Percentiles rank a stretch among this genome's conserved stretches.
These are phyloP conservation scores for Xylariaceae sp. DNA, from an alignment of 2,329 filamentous ascomycete genomes.

Conservation along the genomic window DNA sequence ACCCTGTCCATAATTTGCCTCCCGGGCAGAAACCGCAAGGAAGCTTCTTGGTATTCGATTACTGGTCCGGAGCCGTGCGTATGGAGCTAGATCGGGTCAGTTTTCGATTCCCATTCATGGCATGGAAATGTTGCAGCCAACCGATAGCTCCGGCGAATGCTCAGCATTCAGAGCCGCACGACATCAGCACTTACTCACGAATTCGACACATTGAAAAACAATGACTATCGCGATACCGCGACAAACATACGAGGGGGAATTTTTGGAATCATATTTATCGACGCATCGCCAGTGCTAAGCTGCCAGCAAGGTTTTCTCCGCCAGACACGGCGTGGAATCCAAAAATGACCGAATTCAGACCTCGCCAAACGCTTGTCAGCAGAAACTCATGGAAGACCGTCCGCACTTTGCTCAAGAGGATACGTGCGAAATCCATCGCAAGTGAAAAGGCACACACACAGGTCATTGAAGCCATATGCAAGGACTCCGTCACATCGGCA, in stretches of 20 bases:
- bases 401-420: conserved; percentile 15
- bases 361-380: conserved; percentile 1
- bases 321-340: no score
- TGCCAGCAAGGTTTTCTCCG: no score
- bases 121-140: background rate
- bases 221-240: no score
- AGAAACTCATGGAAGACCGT: conserved; percentile 21
- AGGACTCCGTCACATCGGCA: conserved; percentile 14
- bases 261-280: no score
- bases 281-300: no score
- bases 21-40: background rate
- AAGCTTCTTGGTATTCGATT: no score
- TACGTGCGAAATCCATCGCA: conserved; percentile 11
- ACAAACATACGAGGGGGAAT: no score
- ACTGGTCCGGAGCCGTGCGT: no score
- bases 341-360: no score
- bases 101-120: no score
- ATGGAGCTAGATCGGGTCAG: no score
- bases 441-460: conserved; percentile 7
- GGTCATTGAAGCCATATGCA: conserved; percentile 8
- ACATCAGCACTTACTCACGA: background rate
- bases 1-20: background rate
- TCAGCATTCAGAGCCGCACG: background rate
- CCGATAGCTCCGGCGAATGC: background rate
- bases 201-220: background rate